Evolutionary conservation across 1,284 basidiomycete genomes (phyloP), one percentile per base, ranked within the genome.

Genomic region (Ceratobasidium theobromae): DNA sequence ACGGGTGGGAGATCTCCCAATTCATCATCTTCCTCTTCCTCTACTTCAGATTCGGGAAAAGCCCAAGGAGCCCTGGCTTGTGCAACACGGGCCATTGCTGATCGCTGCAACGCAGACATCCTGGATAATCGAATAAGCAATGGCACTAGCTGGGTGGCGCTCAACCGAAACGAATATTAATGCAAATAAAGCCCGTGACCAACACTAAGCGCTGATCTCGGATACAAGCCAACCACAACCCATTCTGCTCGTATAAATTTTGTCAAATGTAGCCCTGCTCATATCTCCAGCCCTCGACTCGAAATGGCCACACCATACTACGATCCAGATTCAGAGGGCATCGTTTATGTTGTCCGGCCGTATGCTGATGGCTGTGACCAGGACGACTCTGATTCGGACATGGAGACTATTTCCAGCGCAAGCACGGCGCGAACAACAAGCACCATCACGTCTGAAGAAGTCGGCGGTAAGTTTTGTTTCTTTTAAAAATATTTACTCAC

Each of bases 1-100:
- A 66, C 18, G 32, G 53, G 62, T 18, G 84, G 84, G 2, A 93
- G 76, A 5, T 80, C 78, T 12, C 84, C 84, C n/a, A 92, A 72
- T 72, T 89, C 87, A n/a, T 75, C 79, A 6, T 78, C 79, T 70
- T 89, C 87, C n/a, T 81, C 80, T 2, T 81, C 79, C 18, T 77
- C 82, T 8, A 74, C 70, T 2, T 73, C 71, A 3, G 67, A 69
- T 33, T 70, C 71, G 8, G 60, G 49, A 43, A 65, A 53, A 3
- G 49, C 51, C 51, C 60, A 53, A 40, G 58, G 58, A 2, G 49
- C 60, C 27, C 40, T 35, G n/a, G 51, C 49, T 21, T 43, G 60
- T 25, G 60, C 25, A 14, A 46, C 38, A n/a, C 51, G 40, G 30
- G 60, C 51, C 60, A 65, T 65, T 2, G 51, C 60, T 8, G 60